Percentiles rank a stretch among this genome's conserved stretches.
Conservation (phyloP, 192 early-diverging fungal genomes). For the Rhizophagus prolifer region DNA sequence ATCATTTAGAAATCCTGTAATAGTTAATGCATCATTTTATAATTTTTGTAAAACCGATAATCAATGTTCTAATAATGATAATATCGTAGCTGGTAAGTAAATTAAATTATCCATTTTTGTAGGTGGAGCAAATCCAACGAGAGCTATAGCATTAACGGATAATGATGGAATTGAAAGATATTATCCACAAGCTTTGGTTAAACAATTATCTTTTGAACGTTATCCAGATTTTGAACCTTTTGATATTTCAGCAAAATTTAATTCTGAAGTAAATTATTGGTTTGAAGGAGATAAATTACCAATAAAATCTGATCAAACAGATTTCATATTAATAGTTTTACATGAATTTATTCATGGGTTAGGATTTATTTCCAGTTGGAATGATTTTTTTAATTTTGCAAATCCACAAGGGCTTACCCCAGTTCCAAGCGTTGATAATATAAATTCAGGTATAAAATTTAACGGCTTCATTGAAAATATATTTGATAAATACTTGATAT, state of each 20-base stretch:
- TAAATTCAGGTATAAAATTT: background rate
- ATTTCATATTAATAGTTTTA: slow-evolving; percentile 35
- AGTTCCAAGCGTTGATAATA: slow-evolving; percentile 16
- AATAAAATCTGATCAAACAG: slow-evolving; percentile 32
- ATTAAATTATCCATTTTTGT: background rate
- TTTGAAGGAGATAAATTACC: slow-evolving; percentile 28
- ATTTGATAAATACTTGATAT: slow-evolving; percentile 18
- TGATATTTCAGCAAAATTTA: slow-evolving; percentile 44
- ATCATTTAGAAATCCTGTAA: slow-evolving; percentile 29
- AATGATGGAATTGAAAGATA: slow-evolving; percentile 34
- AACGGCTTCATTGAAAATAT: slow-evolving; percentile 21
- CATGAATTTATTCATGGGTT: slow-evolving; percentile 47
- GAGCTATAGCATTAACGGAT: slow-evolving; percentile 36
- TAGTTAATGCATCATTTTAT: slow-evolving; percentile 37
- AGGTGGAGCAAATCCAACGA: slow-evolving; percentile 37
- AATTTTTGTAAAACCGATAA: slow-evolving; percentile 33
- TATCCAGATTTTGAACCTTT: slow-evolving; percentile 32
- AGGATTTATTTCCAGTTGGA: slow-evolving; percentile 41
- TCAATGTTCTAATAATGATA: background rate
- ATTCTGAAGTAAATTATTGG: slow-evolving; percentile 35
- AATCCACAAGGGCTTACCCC: slow-evolving; percentile 29
- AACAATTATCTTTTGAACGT: slow-evolving; percentile 33
- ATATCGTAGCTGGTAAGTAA: slow-evolving; percentile 7
- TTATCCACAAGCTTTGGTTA: slow-evolving; percentile 47
- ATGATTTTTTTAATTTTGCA: slow-evolving; percentile 20